Conservation (phyloP, 164 flowering plant species). For the Warburgia ugandensis region DNA sequence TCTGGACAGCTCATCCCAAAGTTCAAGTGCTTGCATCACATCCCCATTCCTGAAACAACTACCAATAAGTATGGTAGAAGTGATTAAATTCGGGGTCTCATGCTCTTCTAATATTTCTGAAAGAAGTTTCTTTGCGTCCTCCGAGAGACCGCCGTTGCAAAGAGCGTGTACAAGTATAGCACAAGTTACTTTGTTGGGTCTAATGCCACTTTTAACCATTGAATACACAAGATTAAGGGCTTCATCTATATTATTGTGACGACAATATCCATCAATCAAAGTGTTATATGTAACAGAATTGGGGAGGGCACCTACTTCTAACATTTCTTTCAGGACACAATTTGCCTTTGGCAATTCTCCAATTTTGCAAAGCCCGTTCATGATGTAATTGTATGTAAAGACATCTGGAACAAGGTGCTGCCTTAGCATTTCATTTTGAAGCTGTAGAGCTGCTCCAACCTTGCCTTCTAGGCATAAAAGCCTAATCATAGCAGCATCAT, state of each 20-base stretch:
- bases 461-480: slow-evolving; percentile 50
- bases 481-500: slow-evolving; percentile 26
- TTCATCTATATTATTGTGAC: slow-evolving; percentile 39
- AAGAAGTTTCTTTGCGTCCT: slow-evolving; percentile 45
- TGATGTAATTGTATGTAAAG: slow-evolving; percentile 51
- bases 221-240: slow-evolving; percentile 42
- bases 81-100: slow-evolving; percentile 30
- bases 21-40: slow-evolving; percentile 28
- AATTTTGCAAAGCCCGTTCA: slow-evolving; percentile 53
- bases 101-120: slow-evolving; percentile 35
- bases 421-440: slow-evolving; percentile 36
- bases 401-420: slow-evolving; percentile 41
- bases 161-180: slow-evolving; percentile 63
- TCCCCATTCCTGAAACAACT: slow-evolving; percentile 46
- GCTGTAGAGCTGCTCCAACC: slow-evolving; percentile 45
- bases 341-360: slow-evolving; percentile 54
- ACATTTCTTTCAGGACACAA: slow-evolving; percentile 48
- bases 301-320: slow-evolving; percentile 47
- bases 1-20: slow-evolving; percentile 38
- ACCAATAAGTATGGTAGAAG: slow-evolving; percentile 69
- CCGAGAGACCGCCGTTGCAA: slow-evolving; percentile 51
- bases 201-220: slow-evolving; percentile 39
- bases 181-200: slow-evolving; percentile 55
- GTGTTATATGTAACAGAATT: slow-evolving; percentile 59
- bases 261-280: slow-evolving; percentile 57